Conservation (phyloP, 495 filamentous ascomycete genomes). For the Xylaria castorea region DNA sequence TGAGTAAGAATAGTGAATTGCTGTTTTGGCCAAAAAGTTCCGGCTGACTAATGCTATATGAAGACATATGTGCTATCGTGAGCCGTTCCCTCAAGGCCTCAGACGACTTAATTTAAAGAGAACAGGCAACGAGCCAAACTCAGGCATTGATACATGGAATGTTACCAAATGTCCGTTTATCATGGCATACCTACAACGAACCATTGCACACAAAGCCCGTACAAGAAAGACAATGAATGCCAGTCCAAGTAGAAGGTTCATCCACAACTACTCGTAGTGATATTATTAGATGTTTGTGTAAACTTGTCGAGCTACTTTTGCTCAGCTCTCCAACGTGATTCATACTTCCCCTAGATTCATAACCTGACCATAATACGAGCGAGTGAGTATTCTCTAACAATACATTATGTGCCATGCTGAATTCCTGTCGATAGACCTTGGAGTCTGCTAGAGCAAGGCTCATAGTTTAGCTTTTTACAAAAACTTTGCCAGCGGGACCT, state of each 20-base stretch:
- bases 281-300: background rate
- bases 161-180: background rate
- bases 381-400: background rate
- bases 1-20: background rate
- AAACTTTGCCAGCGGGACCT: slow-evolving; percentile 70
- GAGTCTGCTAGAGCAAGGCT: background rate
- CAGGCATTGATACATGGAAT: background rate
- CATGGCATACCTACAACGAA: background rate
- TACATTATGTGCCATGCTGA: background rate
- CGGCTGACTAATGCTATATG: background rate
- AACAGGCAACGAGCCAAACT: background rate
- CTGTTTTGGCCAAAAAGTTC: background rate
- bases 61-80: background rate
- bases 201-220: background rate
- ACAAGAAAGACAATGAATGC: background rate
- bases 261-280: background rate
- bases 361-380: background rate
- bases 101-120: too few species aligned
- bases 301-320: background rate
- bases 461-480: slow-evolving; percentile 35
- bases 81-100: background rate
- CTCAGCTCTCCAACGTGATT: background rate
- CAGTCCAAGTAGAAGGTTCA: too few species aligned
- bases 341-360: background rate
- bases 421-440: background rate